A percentile compares a stretch with the other conserved stretches of the same genome.
Conservation (phyloP, 2,329 filamentous ascomycete species). For the Gnomoniopsis sp. region DNA sequence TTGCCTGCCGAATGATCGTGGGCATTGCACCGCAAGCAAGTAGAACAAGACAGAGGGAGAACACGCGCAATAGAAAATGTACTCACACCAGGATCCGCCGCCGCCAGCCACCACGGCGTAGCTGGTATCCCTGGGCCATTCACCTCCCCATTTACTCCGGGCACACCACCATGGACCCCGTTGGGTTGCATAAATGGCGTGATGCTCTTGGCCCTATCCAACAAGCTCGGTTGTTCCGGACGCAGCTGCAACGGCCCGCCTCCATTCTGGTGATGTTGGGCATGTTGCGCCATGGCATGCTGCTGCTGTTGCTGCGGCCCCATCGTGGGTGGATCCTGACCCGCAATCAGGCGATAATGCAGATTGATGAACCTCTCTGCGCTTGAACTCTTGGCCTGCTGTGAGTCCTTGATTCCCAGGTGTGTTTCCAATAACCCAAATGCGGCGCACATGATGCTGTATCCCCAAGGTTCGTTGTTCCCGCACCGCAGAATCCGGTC, state of each 20-base stretch:
- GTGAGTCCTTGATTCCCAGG: constrained; percentile 52
- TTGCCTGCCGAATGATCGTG: neutral
- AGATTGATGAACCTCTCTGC: constrained; percentile 58
- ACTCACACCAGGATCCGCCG: constrained; percentile 20
- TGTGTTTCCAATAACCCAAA: constrained; percentile 58
- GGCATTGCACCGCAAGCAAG: neutral
- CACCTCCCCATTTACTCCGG: constrained; percentile 2
- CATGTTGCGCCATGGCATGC: neutral
- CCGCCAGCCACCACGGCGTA: constrained; percentile 26
- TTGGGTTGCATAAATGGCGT: constrained; percentile 12
- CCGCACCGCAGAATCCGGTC: constrained; percentile 58
- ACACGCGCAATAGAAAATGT: neutral
- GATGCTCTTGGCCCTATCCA: constrained; percentile 17
- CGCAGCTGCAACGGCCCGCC: constrained; percentile 4
- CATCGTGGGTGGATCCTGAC: constrained; percentile 45
- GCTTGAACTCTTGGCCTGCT: constrained; percentile 55
- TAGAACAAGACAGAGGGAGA: neutral
- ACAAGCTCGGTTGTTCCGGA: constrained; percentile 12
- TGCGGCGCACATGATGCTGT: constrained; percentile 61
- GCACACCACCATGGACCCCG: neutral
- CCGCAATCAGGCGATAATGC: constrained; percentile 54
- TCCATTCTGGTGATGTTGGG: constrained; percentile 6
- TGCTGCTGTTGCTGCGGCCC: constrained; percentile 26
- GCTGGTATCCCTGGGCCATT: constrained; percentile 16
- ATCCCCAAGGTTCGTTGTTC: constrained; percentile 63